These are phyloP conservation scores for Sindora glabra DNA, from an alignment of 306 rosid genomes.

Conservation along the genomic window DNA sequence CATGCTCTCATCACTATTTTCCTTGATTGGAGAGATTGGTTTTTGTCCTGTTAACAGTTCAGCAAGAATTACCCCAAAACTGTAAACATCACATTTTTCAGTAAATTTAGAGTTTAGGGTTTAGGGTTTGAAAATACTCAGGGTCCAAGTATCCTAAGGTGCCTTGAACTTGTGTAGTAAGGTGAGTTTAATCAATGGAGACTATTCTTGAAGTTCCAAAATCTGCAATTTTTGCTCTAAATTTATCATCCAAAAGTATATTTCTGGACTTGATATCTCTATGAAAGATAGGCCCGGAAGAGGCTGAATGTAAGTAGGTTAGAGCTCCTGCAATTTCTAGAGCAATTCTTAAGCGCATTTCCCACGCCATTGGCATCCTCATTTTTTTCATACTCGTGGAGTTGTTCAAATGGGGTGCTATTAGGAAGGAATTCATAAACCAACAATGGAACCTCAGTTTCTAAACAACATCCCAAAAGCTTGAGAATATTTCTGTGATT, in stretches of 20 bases:
- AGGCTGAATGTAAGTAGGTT: background rate
- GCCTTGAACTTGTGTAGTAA: background rate
- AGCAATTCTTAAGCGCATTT: background rate
- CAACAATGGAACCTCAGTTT: background rate
- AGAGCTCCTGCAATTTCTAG: background rate
- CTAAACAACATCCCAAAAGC: background rate
- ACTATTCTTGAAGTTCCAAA: background rate
- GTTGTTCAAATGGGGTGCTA: background rate
- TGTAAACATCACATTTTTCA: background rate
- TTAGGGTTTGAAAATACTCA: background rate
- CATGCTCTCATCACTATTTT: no score
- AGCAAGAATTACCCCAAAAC: background rate
- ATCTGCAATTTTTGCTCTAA: background rate
- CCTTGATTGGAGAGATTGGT: background rate
- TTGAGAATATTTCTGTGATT: background rate
- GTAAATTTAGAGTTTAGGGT: background rate
- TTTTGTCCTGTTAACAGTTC: background rate
- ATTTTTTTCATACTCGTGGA: background rate
- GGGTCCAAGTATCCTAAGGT: background rate
- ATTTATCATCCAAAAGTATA: background rate
- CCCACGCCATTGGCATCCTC: background rate
- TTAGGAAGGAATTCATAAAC: background rate
- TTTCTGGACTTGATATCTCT: background rate
- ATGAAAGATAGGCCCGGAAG: background rate
- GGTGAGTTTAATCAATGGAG: background rate